Evolutionary conservation across 345 rosid genomes (phyloP).

Genomic region (Euclidium syriacum): DNA sequence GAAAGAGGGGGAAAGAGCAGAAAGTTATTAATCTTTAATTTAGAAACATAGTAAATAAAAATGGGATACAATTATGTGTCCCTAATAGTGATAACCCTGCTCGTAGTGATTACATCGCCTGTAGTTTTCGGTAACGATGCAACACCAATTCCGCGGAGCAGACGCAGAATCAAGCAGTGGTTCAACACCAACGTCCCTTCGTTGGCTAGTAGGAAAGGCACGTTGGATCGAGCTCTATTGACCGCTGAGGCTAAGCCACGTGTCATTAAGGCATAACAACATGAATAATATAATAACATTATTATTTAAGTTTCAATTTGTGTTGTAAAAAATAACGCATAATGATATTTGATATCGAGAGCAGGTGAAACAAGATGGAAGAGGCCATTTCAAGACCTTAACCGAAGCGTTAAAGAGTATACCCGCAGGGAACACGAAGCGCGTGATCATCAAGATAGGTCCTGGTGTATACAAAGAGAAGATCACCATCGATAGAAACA

Average conservation of each 20-base stretch:
- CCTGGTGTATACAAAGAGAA: constrained; percentile 53
- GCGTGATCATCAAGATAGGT: constrained; percentile 49
- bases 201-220: constrained; percentile 19
- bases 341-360: constrained; percentile 3
- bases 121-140: constrained; percentile 24
- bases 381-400: constrained; percentile 43
- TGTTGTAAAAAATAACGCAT: too few species aligned
- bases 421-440: constrained; percentile 38
- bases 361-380: constrained; percentile 44
- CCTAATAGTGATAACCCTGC: constrained; percentile 7
- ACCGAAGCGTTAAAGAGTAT: constrained; percentile 47
- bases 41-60: background rate
- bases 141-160: constrained; percentile 17
- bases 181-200: constrained; percentile 22
- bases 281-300: background rate
- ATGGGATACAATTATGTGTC: constrained; percentile 22
- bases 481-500: constrained; percentile 38
- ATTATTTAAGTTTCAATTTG: too few species aligned
- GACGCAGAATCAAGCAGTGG: constrained; percentile 15
- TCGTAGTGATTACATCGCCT: constrained; percentile 20
- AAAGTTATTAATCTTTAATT: background rate
- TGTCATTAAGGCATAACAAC: constrained; percentile 15
- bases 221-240: constrained; percentile 13
- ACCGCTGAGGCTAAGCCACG: constrained; percentile 17
- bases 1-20: background rate